phyloP scores from a whole-genome alignment of 2,329 filamentous ascomycete genomes.

The Peltaster fructicola region DNA sequence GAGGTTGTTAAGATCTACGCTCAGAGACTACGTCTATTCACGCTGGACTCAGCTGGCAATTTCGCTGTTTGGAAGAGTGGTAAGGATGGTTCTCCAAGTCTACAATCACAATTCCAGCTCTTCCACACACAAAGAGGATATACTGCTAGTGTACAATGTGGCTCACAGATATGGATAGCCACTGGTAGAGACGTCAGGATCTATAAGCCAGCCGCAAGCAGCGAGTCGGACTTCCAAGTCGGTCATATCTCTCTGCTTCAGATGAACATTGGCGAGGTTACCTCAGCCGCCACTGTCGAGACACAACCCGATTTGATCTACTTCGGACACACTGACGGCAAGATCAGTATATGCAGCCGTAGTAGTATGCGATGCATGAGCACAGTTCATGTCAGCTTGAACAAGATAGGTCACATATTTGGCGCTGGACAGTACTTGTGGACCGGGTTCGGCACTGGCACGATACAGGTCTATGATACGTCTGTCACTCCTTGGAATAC shows the following conservation, averaged over 20 bases:
- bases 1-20: constrained; percentile 76
- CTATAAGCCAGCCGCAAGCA: constrained; percentile 55
- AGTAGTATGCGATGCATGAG: constrained; percentile 60
- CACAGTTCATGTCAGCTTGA: constrained; percentile 72
- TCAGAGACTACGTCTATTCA: constrained; percentile 82
- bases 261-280: constrained; percentile 67
- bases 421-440: constrained; percentile 71
- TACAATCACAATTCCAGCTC: constrained; percentile 56
- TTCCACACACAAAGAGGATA: constrained; percentile 68
- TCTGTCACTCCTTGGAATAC: constrained; percentile 67
- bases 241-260: constrained; percentile 52
- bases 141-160: constrained; percentile 76
- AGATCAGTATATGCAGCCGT: constrained; percentile 80
- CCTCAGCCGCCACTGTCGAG: constrained; percentile 59
- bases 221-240: constrained; percentile 56
- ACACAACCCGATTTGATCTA: constrained; percentile 65
- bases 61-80: constrained; percentile 77
- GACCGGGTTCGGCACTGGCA: constrained; percentile 89
- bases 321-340: constrained; percentile 84
- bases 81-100: constrained; percentile 49
- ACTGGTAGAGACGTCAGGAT: constrained; percentile 74
- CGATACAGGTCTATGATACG: constrained; percentile 83
- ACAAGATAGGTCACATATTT: constrained; percentile 80
- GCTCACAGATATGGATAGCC: constrained; percentile 72
- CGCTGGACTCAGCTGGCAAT: constrained; percentile 74